Evolutionary conservation across 768 basidiomycete genomes (phyloP), one percentile per base, ranked within the genome.

Genomic region (Termitomyces sp.): DNA sequence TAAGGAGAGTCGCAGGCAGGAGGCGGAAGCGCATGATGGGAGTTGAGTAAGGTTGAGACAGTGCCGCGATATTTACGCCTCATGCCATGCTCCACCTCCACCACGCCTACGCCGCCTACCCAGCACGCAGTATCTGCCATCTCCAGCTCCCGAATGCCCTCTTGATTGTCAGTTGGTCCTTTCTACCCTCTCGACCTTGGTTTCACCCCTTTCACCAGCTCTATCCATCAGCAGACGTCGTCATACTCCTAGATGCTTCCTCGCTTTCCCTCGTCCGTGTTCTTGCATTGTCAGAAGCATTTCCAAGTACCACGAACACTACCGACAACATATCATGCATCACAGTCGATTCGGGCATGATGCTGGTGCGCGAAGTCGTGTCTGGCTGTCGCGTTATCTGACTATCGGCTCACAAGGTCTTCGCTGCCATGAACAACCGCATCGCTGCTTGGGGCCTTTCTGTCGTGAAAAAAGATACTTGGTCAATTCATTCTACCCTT

Each of bases 401-500:
- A 67, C 62, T 56, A 61, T 35, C 39, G n/a, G 24, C 71, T 42
- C 28, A 33, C 55, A 11, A 94, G 92, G 84, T 94, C 65, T 85
- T 89, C 48, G 90, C 90, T 45, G 84, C 90, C 62, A 83, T 86
- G 71, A 83, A 82, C 66, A 77, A 80, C 46, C 84, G 84, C 56
- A 76, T 95, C 51, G 92, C 90, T 53, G 85, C 85, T 40, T 95
- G 92, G 92, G 83, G 82, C n/a, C 80, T 90, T 50, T 90, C 90
- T 24, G 87, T 83, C 42, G 79, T 81, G 16, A 81, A 84, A 62
- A 76, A 83, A 40, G 81, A 85, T 66, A 78, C 79, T 7, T 94
- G 91, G 91, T 82, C 87, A 38, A 82, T 94, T 8, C 93, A 95
- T 70, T 94, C 93, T 3, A 89, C 91, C 20, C 79, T 94, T 5